Evolutionary conservation across 2,329 filamentous ascomycete species (phyloP).

Genomic region (Scedosporium minutisporum): DNA sequence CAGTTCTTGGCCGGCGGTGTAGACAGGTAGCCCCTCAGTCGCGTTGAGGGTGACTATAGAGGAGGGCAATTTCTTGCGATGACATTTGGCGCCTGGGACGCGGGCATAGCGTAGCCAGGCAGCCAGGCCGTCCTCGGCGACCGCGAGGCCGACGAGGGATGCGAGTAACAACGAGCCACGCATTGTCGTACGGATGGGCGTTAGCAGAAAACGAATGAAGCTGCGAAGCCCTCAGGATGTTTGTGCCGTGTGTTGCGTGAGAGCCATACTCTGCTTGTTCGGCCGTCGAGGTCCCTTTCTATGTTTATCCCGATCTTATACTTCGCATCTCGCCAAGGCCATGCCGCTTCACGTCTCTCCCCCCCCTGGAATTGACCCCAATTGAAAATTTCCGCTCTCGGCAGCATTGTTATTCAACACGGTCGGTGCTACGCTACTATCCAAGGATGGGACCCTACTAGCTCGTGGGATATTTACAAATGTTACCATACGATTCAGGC

Average conservation of each 20-base stretch:
- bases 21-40: slow-evolving; percentile 44
- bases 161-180: slow-evolving; percentile 18
- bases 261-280: no score
- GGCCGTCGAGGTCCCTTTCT: no score
- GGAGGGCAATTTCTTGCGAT: slow-evolving; percentile 32
- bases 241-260: background rate
- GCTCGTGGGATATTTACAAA: no score
- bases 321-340: no score
- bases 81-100: slow-evolving; percentile 23
- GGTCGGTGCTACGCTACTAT: no score
- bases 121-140: slow-evolving; percentile 50
- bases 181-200: slow-evolving; percentile 13
- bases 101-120: slow-evolving; percentile 58
- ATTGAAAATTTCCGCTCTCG: no score
- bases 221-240: background rate
- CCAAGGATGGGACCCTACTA: no score
- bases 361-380: no score
- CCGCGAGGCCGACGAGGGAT: slow-evolving; percentile 22
- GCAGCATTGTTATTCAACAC: no score
- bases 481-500: no score
- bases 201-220: background rate
- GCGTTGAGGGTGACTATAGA: slow-evolving; percentile 44
- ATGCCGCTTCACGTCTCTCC: no score
- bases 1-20: slow-evolving; percentile 49
- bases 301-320: no score